Conservation (phyloP, 176 grass and related monocot genomes). For the Ensete ventricosum region DNA sequence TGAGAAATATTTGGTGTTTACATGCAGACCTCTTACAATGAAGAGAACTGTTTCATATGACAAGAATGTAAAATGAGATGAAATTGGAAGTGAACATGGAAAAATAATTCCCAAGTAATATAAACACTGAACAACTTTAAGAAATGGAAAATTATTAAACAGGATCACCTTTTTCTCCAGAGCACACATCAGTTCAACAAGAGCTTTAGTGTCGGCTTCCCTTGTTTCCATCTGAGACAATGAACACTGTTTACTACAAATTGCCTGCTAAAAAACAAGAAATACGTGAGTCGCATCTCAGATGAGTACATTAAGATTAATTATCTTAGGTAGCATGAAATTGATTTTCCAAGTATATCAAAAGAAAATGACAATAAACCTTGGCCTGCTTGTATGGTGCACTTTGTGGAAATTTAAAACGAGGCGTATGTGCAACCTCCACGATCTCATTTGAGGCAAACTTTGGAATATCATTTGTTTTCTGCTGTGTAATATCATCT, state of each 20-base stretch:
- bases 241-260: not conserved
- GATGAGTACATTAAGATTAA: not conserved
- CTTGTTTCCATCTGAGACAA: not conserved
- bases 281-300: not conserved
- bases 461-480: constrained; percentile 22
- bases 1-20: too few species aligned
- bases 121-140: not conserved
- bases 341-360: not conserved
- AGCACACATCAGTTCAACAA: not conserved
- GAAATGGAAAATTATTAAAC: not conserved
- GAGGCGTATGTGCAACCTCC: not conserved
- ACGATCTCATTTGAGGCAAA: not conserved
- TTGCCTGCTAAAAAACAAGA: not conserved
- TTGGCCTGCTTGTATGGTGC: not conserved
- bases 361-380: not conserved
- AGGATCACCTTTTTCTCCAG: not conserved
- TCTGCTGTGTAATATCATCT: constrained; percentile 15
- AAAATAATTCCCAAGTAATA: not conserved
- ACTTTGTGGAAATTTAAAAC: not conserved
- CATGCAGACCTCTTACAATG: too few species aligned
- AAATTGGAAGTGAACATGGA: too few species aligned
- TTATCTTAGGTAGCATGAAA: not conserved
- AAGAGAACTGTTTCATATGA: too few species aligned
- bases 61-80: too few species aligned
- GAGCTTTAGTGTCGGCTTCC: not conserved